phyloP scores from a whole-genome alignment of 2,329 filamentous ascomycete species.

The Penicillium sp. region DNA sequence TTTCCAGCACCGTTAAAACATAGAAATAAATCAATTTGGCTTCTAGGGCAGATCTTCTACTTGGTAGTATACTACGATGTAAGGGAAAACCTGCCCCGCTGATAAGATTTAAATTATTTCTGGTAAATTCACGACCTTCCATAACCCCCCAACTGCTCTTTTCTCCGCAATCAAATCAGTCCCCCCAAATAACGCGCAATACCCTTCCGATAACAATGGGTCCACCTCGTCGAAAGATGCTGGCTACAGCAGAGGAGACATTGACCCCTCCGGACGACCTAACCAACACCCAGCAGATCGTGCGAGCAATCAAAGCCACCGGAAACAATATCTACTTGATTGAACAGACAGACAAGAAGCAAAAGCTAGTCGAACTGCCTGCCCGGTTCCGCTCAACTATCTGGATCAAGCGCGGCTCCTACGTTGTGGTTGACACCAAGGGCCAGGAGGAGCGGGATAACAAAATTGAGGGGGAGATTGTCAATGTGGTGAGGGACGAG shows the following conservation, averaged over 20 bases:
- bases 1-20: too few species aligned
- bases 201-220: constrained; percentile 54
- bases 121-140: background rate
- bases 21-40: too few species aligned
- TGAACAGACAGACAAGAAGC: constrained; percentile 64
- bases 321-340: constrained; percentile 89
- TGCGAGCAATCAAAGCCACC: constrained; percentile 74
- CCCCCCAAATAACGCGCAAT: background rate
- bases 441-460: constrained; percentile 66
- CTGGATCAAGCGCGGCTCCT: constrained; percentile 88
- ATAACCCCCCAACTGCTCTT: background rate
- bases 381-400: constrained; percentile 85
- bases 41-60: too few species aligned
- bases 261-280: constrained; percentile 58
- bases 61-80: too few species aligned
- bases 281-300: constrained; percentile 60
- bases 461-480: constrained; percentile 81
- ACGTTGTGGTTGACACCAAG: constrained; percentile 75
- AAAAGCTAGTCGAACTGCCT: constrained; percentile 75
- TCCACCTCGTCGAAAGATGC: constrained; percentile 72
- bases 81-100: constrained; percentile 17
- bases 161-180: background rate
- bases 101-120: constrained; percentile 21
- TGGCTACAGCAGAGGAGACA: constrained; percentile 74
- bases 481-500: constrained; percentile 90